Conservation (phyloP, 768 basidiomycete genomes). For the Trametes punicea region DNA sequence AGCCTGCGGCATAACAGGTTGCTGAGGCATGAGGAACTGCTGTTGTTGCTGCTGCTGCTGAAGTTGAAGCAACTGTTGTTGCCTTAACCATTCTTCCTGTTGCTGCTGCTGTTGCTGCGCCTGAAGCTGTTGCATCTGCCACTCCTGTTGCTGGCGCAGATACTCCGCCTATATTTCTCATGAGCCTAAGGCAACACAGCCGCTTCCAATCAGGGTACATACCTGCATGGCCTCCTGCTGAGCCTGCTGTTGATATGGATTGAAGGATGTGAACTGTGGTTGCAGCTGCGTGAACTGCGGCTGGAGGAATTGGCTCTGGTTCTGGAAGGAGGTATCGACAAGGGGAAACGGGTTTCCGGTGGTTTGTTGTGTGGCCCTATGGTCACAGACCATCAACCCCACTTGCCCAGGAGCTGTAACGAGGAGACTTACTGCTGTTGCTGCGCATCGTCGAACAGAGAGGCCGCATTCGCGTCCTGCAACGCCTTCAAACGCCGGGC, state of each 20-base stretch:
- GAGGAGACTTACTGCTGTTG: conserved; percentile 54
- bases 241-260: conserved; percentile 90
- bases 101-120: conserved; percentile 45
- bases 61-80: conserved; percentile 53
- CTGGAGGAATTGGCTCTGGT: conserved; percentile 49
- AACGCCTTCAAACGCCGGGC: conserved; percentile 64
- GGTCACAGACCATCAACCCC: conserved; percentile 12
- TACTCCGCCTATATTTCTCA: conserved; percentile 37
- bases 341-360: conserved; percentile 57
- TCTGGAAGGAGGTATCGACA: conserved; percentile 54
- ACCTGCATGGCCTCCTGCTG: conserved; percentile 85
- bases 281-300: conserved; percentile 75
- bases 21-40: conserved; percentile 44
- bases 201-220: background rate
- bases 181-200: background rate
- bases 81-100: conserved; percentile 55
- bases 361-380: conserved; percentile 18
- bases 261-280: conserved; percentile 90
- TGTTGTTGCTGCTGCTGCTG: conserved; percentile 54
- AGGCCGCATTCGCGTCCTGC: conserved; percentile 66
- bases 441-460: conserved; percentile 84
- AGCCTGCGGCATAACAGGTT: conserved; percentile 51
- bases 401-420: background rate
- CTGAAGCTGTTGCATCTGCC: conserved; percentile 55
- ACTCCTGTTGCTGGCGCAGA: conserved; percentile 59